A percentile compares a stretch with the other conserved stretches of the same genome.
These are phyloP conservation scores for Tubosaeta sp. DNA, from an alignment of 768 basidiomycete species.

Conservation along the genomic window DNA sequence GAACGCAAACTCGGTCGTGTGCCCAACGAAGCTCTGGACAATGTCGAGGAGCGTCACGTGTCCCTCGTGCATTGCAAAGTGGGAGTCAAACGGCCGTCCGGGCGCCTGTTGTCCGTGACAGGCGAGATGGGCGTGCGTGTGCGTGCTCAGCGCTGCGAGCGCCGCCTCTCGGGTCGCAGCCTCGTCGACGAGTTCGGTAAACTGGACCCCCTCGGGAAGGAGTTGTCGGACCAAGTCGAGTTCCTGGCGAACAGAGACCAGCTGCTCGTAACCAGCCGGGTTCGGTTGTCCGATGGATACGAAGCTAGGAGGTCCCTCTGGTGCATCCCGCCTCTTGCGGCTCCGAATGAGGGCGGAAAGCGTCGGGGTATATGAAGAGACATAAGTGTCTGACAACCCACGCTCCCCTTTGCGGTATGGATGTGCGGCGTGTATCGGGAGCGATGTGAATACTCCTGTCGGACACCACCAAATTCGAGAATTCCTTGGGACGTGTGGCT, in stretches of 20 bases:
- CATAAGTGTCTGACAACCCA: too few species aligned
- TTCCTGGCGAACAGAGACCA: too few species aligned
- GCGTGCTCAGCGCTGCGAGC: neutral
- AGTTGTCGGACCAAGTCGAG: neutral
- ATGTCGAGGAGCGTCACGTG: neutral
- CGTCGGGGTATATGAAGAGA: too few species aligned
- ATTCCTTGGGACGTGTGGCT: neutral
- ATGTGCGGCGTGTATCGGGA: too few species aligned
- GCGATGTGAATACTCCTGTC: too few species aligned
- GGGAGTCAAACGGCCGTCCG: neutral
- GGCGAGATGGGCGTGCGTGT: neutral
- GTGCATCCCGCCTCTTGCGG: too few species aligned
- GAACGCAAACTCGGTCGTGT: neutral
- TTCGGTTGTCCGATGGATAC: neutral
- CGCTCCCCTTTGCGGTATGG: too few species aligned
- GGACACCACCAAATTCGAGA: neutral
- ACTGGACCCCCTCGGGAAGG: neutral
- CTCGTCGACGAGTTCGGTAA: neutral
- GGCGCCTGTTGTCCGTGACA: neutral
- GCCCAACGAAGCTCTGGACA: neutral
- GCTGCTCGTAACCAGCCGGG: neutral
- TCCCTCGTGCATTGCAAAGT: neutral
- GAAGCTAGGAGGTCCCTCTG: too few species aligned
- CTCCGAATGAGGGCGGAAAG: too few species aligned
- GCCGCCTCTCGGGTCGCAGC: neutral